phyloP scores from a whole-genome alignment of 805 yeast genomes.

The Barnettozyma botsteinii region DNA sequence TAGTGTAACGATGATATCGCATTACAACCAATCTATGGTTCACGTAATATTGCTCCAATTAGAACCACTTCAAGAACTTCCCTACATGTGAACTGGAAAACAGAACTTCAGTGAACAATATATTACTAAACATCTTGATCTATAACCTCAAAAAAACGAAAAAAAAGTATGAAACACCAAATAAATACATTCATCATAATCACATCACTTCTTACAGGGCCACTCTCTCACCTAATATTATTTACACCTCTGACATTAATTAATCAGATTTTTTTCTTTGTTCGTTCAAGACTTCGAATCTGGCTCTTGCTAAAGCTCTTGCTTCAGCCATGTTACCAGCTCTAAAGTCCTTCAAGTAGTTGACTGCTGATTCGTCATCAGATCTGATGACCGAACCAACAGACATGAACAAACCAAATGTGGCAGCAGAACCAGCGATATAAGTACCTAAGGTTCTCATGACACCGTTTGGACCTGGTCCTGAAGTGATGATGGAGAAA shows the following conservation, averaged over 20 bases:
- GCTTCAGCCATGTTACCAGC: slow-evolving; percentile 36
- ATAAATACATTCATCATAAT: not conserved
- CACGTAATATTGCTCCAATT: too few species aligned
- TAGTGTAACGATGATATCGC: too few species aligned
- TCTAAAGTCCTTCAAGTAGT: slow-evolving; percentile 24
- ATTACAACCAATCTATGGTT: too few species aligned
- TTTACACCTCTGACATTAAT: not conserved
- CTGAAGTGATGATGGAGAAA: slow-evolving; percentile 80
- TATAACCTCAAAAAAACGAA: too few species aligned
- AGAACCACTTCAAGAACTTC: too few species aligned
- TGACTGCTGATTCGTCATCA: slow-evolving; percentile 35
- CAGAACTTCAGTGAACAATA: too few species aligned
- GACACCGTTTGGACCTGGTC: slow-evolving; percentile 98
- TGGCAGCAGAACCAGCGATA: slow-evolving; percentile 93
- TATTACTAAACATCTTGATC: too few species aligned
- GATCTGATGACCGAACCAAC: slow-evolving; percentile 90
- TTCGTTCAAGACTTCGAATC: slow-evolving; percentile 28
- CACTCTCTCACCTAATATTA: not conserved
- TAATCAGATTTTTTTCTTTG: slow-evolving; percentile 17
- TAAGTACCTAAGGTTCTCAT: slow-evolving; percentile 96
- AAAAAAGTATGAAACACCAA: too few species aligned
- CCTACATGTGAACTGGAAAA: too few species aligned
- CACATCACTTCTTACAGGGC: not conserved
- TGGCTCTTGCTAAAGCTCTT: slow-evolving; percentile 39
- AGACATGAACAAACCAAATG: slow-evolving; percentile 94